phyloP scores from a whole-genome alignment of 108 stramenopile genomes.

The Nannochloropsis granulata region DNA sequence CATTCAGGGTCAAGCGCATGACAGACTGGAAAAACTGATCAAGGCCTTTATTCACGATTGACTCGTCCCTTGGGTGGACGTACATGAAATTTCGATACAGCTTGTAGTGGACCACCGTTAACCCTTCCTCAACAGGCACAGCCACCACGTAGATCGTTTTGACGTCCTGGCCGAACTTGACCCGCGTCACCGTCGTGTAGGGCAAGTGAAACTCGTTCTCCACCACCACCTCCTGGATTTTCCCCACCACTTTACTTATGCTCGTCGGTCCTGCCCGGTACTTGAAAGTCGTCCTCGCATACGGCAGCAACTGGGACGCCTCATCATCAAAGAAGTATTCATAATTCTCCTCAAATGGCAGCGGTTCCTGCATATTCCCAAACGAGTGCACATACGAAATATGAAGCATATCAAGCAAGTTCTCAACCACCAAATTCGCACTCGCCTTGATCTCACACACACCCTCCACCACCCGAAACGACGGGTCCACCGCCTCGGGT shows the following conservation, averaged over 20 bases:
- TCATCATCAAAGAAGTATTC: conserved; percentile 15
- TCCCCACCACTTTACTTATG: conserved; percentile 26
- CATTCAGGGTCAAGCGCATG: conserved; percentile 18
- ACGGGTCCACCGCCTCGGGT: conserved; percentile 1
- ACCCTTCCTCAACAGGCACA: conserved; percentile 3
- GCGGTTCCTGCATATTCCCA: conserved; percentile 24
- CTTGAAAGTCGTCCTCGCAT: conserved; percentile 8
- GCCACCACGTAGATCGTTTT: conserved; percentile 22
- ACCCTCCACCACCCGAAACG: conserved; percentile 16
- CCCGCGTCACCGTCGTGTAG: conserved; percentile 18
- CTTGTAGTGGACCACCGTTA: conserved; percentile 21
- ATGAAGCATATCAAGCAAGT: conserved; percentile 30
- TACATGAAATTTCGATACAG: conserved; percentile 21
- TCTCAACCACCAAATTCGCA: conserved; percentile 20
- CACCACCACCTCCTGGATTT: conserved; percentile 19
- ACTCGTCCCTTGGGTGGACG: conserved; percentile 14
- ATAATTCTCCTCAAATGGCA: conserved; percentile 10
- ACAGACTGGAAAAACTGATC: conserved; percentile 13
- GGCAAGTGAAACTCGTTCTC: conserved; percentile 28
- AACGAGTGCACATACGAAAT: conserved; percentile 30
- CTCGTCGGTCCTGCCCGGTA: conserved; percentile 14
- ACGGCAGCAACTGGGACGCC: background rate
- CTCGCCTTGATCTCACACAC: conserved; percentile 10
- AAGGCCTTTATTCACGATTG: conserved; percentile 8
- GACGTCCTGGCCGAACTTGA: conserved; percentile 16